Evolutionary conservation across 305 asterid species (phyloP).

Genomic region (Fraxinus baroniana): DNA sequence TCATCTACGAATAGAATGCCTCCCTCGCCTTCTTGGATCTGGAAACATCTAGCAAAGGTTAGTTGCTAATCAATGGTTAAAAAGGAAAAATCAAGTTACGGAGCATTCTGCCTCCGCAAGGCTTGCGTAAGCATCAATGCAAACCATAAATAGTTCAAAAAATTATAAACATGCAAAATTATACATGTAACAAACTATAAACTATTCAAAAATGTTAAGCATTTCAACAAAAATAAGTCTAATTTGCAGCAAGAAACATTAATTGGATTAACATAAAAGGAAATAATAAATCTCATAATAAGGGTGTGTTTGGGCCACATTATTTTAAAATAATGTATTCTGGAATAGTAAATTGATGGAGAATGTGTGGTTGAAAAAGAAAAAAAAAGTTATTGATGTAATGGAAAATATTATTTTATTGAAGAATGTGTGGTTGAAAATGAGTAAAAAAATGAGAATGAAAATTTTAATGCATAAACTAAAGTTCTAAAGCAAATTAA

Average conservation of each 20-base stretch:
- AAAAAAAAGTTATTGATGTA: no score
- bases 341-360: no score
- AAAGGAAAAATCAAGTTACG: background rate
- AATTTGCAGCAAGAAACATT: background rate
- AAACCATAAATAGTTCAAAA: background rate
- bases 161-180: background rate
- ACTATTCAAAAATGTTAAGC: background rate
- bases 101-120: background rate
- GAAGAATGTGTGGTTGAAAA: background rate
- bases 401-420: no score
- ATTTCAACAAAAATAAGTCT: background rate
- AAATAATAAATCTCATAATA: no score
- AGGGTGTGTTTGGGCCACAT: background rate
- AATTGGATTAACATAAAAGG: background rate
- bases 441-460: no score
- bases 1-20: slow-evolving; percentile 90
- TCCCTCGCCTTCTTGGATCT: slow-evolving; percentile 95
- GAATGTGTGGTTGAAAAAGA: no score
- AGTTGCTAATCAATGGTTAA: background rate
- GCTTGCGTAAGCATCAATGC: background rate
- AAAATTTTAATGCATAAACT: background rate
- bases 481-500: background rate
- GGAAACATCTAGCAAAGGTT: slow-evolving; percentile 17
- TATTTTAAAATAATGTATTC: no score
- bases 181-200: background rate